Conservation (phyloP, 305 asterid genomes). For the Salvia sclarea region DNA sequence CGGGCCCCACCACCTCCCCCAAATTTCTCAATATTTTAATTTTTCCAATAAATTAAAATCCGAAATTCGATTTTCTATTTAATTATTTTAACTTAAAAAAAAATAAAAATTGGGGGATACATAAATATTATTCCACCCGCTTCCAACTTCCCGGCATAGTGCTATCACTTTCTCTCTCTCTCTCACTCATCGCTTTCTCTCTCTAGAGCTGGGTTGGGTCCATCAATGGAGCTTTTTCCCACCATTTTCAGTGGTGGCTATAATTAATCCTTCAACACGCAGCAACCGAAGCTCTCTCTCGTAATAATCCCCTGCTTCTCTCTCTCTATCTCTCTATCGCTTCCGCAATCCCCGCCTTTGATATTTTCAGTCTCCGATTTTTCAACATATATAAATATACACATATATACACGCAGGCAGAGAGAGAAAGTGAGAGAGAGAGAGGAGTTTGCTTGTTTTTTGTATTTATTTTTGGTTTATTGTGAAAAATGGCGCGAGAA, state of each 20-base stretch:
- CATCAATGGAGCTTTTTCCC: too few species aligned
- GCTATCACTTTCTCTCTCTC: not conserved
- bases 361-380: not conserved
- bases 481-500: slow-evolving; percentile 39
- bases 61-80: too few species aligned
- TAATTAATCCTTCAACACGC: slow-evolving; percentile 41
- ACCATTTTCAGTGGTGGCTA: slow-evolving; percentile 38
- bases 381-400: not conserved
- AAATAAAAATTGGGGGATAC: too few species aligned
- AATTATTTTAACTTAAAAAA: too few species aligned
- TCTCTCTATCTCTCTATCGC: not conserved
- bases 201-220: too few species aligned
- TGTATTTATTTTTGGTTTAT: not conserved
- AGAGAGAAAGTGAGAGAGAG: not conserved
- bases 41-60: too few species aligned
- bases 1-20: slow-evolving; percentile 48
- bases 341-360: slow-evolving; percentile 27
- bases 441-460: not conserved
- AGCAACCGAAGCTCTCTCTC: slow-evolving; percentile 38
- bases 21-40: too few species aligned
- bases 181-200: not conserved
- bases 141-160: slow-evolving; percentile 1
- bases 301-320: not conserved
- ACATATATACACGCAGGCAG: not conserved
- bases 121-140: not conserved